These are phyloP conservation scores for Fusarium heterosporum DNA, from an alignment of 2,329 filamentous ascomycete species.

Conservation along the genomic window DNA sequence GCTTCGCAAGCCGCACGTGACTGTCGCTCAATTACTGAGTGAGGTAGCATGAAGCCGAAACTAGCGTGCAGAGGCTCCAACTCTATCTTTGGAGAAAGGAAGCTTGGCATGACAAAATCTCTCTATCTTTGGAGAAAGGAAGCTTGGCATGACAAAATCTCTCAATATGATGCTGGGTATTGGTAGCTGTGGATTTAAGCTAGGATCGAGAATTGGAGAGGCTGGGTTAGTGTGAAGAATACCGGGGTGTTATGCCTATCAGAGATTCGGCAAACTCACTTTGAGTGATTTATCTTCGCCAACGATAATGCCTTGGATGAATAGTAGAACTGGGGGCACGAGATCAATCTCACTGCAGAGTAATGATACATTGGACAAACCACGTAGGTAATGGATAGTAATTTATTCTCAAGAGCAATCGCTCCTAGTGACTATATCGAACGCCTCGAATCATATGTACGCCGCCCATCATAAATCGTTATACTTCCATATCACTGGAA, in stretches of 20 bases:
- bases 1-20: constrained; percentile 26
- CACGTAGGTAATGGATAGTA: accelerated
- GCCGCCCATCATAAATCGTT: constrained; percentile 13
- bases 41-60: constrained; percentile 19
- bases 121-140: neutral
- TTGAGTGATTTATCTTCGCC: neutral
- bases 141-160: neutral
- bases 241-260: neutral
- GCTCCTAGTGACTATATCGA: neutral
- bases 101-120: too few species aligned
- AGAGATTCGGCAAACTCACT: constrained; percentile 4
- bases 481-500: neutral
- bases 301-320: neutral
- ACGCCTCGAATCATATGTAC: constrained; percentile 8
- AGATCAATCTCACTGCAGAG: neutral
- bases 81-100: neutral
- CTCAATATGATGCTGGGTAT: constrained; percentile 8
- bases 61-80: constrained; percentile 1
- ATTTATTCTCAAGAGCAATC: constrained; percentile 4
- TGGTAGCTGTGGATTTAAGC: neutral
- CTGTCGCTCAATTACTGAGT: constrained; percentile 31
- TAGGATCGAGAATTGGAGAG: neutral
- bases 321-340: neutral
- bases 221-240: neutral
- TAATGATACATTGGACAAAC: neutral